Conservation (phyloP, 2,329 filamentous ascomycete genomes). For the Samsoniella hepiali region DNA sequence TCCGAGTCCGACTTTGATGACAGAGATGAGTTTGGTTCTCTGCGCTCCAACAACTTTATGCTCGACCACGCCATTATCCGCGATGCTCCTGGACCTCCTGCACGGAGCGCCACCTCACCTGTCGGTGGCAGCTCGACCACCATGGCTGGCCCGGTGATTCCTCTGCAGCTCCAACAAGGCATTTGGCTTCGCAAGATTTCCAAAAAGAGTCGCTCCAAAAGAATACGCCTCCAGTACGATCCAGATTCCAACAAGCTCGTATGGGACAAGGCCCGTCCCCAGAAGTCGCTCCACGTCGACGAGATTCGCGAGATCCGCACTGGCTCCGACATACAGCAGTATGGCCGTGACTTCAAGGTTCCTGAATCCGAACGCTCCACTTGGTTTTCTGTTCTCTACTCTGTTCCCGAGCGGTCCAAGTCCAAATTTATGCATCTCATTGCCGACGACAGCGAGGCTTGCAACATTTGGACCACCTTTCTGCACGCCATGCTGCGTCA, state of each 20-base stretch:
- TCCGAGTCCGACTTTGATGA: conserved; percentile 58
- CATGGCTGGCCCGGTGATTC: conserved; percentile 68
- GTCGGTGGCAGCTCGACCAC: conserved; percentile 42
- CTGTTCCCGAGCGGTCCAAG: conserved; percentile 72
- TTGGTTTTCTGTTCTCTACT: conserved; percentile 91
- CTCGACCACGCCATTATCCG: conserved; percentile 40
- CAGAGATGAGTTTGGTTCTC: conserved; percentile 40
- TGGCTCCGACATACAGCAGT: conserved; percentile 80
- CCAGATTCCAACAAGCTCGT: conserved; percentile 79
- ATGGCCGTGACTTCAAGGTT: conserved; percentile 78
- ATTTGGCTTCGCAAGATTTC: conserved; percentile 79
- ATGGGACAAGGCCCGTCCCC: conserved; percentile 76
- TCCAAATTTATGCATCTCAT: conserved; percentile 87
- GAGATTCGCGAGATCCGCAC: conserved; percentile 89
- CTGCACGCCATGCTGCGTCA: conserved; percentile 82
- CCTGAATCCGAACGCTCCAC: conserved; percentile 63
- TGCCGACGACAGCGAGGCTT: conserved; percentile 67
- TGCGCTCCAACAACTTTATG: conserved; percentile 37
- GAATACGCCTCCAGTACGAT: conserved; percentile 70
- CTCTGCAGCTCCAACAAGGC: conserved; percentile 72
- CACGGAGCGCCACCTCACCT: conserved; percentile 39
- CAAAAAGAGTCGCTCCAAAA: conserved; percentile 73
- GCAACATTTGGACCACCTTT: conserved; percentile 78
- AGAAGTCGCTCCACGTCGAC: conserved; percentile 89
- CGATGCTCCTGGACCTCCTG: conserved; percentile 47